Evolutionary conservation across 1,139 yeast species (phyloP).

Genomic region (Wickerhamomyces sp.): DNA sequence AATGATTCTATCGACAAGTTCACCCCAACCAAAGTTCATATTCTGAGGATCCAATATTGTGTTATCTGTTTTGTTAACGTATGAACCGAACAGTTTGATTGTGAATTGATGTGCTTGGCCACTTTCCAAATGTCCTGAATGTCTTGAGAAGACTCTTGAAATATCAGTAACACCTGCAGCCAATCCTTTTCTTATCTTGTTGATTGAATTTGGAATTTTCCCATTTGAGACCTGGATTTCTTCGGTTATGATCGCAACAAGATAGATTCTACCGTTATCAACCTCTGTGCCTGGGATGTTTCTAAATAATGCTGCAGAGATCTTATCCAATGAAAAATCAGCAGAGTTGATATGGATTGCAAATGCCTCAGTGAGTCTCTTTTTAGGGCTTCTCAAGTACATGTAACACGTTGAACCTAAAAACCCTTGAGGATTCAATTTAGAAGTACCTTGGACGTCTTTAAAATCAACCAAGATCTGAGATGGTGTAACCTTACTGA

Average conservation of each 20-base stretch:
- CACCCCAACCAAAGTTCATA: constrained; percentile 86
- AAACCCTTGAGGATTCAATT: constrained; percentile 62
- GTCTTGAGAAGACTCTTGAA: constrained; percentile 68
- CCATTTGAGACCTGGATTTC: constrained; percentile 34
- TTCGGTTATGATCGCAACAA: constrained; percentile 67
- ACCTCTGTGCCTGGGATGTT: constrained; percentile 72
- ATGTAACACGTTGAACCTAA: constrained; percentile 69
- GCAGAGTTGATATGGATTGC: constrained; percentile 60
- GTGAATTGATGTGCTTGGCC: constrained; percentile 70
- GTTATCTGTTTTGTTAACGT: constrained; percentile 32
- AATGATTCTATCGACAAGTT: constrained; percentile 71
- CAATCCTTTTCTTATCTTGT: constrained; percentile 59
- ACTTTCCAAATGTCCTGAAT: constrained; percentile 50
- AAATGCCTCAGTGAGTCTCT: constrained; percentile 75
- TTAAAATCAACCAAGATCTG: constrained; percentile 79
- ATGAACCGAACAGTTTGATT: constrained; percentile 70
- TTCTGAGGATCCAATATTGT: constrained; percentile 26
- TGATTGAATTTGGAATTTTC: constrained; percentile 7
- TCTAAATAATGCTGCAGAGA: constrained; percentile 75
- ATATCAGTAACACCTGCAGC: constrained; percentile 90
- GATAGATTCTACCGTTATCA: constrained; percentile 55
- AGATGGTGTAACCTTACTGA: constrained; percentile 55
- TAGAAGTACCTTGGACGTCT: constrained; percentile 59
- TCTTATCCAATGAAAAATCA: constrained; percentile 57
- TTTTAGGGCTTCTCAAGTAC: constrained; percentile 61